These are phyloP conservation scores for Xylaria palmicola DNA, from an alignment of 495 filamentous ascomycete species.

Conservation along the genomic window DNA sequence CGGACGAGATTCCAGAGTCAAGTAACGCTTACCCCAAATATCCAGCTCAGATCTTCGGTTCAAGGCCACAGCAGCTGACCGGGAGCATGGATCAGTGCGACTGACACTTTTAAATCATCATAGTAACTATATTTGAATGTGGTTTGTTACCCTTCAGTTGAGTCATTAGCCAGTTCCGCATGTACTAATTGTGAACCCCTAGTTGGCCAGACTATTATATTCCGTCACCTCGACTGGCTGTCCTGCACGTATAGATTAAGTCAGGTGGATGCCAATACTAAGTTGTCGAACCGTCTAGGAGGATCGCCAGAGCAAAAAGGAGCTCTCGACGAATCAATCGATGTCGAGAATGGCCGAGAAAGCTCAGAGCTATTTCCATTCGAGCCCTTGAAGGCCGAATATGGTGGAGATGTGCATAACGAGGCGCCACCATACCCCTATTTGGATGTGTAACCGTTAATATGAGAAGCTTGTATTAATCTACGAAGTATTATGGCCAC, in stretches of 20 bases:
- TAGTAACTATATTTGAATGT: not conserved
- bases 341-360: not conserved
- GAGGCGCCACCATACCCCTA: not conserved
- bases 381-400: not conserved
- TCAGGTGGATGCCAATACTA: constrained; percentile 1
- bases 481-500: constrained; percentile 1
- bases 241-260: constrained; percentile 5
- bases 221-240: constrained; percentile 1
- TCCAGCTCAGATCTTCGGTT: not conserved
- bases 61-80: not conserved
- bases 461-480: constrained; percentile 6
- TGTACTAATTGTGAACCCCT: not conserved
- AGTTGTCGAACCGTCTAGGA: not conserved
- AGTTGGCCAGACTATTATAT: not conserved
- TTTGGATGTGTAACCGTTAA: not conserved
- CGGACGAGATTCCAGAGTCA: not conserved
- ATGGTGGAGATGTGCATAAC: not conserved
- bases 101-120: not conserved
- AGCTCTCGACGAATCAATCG: constrained; percentile 13
- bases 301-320: constrained; percentile 14
- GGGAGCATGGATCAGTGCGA: not conserved
- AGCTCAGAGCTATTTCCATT: not conserved
- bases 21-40: constrained; percentile 1
- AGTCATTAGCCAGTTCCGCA: not conserved
- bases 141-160: too few species aligned